Percentiles rank a stretch among this genome's conserved stretches.
Conservation (phyloP, 2,329 filamentous ascomycete species). For the Aspergillus spinulosporus region DNA sequence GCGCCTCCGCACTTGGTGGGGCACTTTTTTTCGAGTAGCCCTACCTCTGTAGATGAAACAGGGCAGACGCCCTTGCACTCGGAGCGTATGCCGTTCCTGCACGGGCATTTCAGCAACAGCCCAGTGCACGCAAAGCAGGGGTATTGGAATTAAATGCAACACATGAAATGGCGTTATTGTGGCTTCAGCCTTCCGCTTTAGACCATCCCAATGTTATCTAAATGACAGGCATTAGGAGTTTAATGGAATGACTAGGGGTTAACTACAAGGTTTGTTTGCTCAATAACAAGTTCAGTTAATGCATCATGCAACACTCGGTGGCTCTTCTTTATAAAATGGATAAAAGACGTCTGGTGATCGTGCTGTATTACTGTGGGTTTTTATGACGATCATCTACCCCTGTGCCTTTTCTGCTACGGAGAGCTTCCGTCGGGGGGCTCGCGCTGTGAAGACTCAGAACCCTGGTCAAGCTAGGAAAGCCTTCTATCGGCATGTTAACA, state of each 20-base stretch:
- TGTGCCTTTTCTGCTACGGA: slow-evolving; percentile 20
- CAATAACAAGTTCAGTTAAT: too few species aligned
- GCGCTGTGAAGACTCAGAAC: not conserved
- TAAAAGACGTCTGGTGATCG: too few species aligned
- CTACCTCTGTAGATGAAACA: not conserved
- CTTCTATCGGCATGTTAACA: not conserved
- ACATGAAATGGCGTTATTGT: too few species aligned
- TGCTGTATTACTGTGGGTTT: too few species aligned
- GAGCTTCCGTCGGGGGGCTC: slow-evolving; percentile 7
- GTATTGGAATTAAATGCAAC: not conserved
- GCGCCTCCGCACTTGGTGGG: too few species aligned
- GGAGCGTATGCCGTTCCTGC: not conserved
- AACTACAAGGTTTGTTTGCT: too few species aligned
- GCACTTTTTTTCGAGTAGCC: not conserved
- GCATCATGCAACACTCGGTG: too few species aligned
- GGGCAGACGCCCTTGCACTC: not conserved
- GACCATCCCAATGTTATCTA: too few species aligned
- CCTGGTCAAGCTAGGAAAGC: not conserved
- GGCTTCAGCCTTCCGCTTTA: too few species aligned
- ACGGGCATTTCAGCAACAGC: not conserved
- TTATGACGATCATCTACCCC: slow-evolving; percentile 20
- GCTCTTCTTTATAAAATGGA: too few species aligned
- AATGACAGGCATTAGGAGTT: too few species aligned
- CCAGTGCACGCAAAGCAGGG: not conserved
- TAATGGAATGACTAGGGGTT: too few species aligned